Conservation (phyloP, 2,329 filamentous ascomycete genomes). For the Coniella vitis region DNA sequence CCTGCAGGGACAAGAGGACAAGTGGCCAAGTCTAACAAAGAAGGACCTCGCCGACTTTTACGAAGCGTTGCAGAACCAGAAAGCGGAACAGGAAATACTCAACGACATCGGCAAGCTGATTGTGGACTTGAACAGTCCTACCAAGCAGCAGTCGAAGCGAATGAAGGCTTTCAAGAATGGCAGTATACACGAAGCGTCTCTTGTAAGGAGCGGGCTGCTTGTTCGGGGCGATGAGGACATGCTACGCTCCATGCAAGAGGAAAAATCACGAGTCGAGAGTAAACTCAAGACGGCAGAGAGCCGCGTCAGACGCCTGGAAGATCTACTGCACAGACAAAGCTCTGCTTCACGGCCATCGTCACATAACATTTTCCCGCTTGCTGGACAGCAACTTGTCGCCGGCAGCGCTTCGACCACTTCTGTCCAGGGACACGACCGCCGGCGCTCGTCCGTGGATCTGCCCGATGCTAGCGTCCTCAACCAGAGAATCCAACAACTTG, state of each 20-base stretch:
- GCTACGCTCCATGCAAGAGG: conserved; percentile 68
- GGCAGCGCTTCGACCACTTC: conserved; percentile 45
- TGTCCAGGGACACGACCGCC: conserved; percentile 37
- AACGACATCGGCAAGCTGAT: conserved; percentile 70
- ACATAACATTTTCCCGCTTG: conserved; percentile 48
- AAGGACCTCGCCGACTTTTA: conserved; percentile 73
- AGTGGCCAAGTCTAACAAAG: conserved; percentile 72
- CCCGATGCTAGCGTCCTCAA: conserved; percentile 34
- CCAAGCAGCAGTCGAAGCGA: conserved; percentile 77
- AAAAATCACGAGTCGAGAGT: conserved; percentile 68
- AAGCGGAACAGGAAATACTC: conserved; percentile 58
- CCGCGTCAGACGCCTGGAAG: conserved; percentile 83
- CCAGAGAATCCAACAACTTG: conserved; percentile 55
- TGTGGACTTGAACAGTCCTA: conserved; percentile 72
- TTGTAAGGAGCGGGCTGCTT: conserved; percentile 80
- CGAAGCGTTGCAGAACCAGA: conserved; percentile 55
- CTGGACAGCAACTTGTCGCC: conserved; percentile 38
- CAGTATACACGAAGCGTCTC: conserved; percentile 82
- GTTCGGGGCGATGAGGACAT: conserved; percentile 84
- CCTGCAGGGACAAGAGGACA: conserved; percentile 68
- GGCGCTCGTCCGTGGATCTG: conserved; percentile 31
- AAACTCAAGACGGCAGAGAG: conserved; percentile 80
- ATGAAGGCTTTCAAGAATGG: conserved; percentile 95
- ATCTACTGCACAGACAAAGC: conserved; percentile 79
- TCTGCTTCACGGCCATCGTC: conserved; percentile 48